phyloP scores from a whole-genome alignment of 805 yeast genomes.

The Aciculoconidium aculeatum region DNA sequence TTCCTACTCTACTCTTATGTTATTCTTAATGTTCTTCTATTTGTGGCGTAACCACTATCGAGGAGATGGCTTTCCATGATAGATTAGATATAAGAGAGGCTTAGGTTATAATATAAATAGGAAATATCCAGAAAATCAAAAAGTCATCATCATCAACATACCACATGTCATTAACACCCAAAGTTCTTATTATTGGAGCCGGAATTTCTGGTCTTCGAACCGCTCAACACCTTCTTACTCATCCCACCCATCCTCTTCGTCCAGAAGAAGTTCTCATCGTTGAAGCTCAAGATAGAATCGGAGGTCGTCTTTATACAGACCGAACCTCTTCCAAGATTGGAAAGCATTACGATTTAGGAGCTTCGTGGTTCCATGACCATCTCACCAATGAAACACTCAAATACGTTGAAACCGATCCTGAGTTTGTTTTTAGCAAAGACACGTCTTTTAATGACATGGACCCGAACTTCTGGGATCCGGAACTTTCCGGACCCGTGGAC shows the following conservation, averaged over 20 bases:
- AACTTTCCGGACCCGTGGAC: slow-evolving; percentile 29
- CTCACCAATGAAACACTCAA: slow-evolving; percentile 46
- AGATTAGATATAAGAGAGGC: too few relatives aligned
- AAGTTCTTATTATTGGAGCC: slow-evolving; percentile 17
- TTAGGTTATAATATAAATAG: too few relatives aligned
- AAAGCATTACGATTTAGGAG: slow-evolving; percentile 67
- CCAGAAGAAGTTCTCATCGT: slow-evolving; percentile 10
- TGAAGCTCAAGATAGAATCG: slow-evolving; percentile 20
- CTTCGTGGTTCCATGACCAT: slow-evolving; percentile 88
- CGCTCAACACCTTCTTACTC: slow-evolving; percentile 19
- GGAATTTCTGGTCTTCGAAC: slow-evolving; percentile 22
- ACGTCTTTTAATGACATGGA: slow-evolving; percentile 47
- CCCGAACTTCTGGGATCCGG: slow-evolving; percentile 18
- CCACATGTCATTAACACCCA: background rate
- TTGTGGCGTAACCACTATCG: too few relatives aligned
- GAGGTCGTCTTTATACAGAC: slow-evolving; percentile 20
- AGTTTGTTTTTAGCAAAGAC: slow-evolving; percentile 19
- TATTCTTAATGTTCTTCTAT: too few relatives aligned
- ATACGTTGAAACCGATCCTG: slow-evolving; percentile 12
- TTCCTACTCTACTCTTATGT: too few relatives aligned
- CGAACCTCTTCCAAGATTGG: slow-evolving; percentile 13
- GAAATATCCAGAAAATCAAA: background rate
- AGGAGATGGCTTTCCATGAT: too few relatives aligned
- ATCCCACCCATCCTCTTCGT: background rate
- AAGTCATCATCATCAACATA: too few relatives aligned